Conservation (phyloP, 805 yeast species). For the Starmerella khaoyaiensis region DNA sequence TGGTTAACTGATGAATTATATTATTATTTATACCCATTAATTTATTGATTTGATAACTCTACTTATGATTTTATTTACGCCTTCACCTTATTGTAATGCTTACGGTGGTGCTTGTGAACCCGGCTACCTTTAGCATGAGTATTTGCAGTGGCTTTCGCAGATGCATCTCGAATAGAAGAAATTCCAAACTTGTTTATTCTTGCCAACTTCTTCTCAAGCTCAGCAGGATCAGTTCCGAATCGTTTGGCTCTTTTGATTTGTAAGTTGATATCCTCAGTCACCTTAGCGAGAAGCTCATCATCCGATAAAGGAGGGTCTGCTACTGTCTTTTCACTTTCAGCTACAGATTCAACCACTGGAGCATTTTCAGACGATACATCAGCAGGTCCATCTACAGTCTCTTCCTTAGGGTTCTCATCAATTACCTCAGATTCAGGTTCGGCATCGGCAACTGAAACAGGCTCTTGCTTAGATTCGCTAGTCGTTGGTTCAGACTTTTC, state of each 20-base stretch:
- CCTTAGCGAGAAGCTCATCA: constrained; percentile 58
- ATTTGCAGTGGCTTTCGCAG: constrained; percentile 10
- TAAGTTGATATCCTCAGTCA: constrained; percentile 51
- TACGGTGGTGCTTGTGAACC: too few relatives aligned
- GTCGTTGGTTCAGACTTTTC: constrained; percentile 13
- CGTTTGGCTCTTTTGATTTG: constrained; percentile 63
- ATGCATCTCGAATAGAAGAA: constrained; percentile 25
- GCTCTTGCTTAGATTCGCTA: background rate
- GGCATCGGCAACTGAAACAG: constrained; percentile 11
- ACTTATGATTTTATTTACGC: too few relatives aligned
- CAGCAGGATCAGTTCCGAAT: constrained; percentile 46
- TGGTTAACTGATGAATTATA: too few relatives aligned
- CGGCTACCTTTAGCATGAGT: too few relatives aligned
- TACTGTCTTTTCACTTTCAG: constrained; percentile 15
- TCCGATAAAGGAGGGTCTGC: constrained; percentile 32
- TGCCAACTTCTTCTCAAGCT: constrained; percentile 47
- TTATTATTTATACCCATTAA: too few relatives aligned
- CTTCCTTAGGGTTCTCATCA: constrained; percentile 8
- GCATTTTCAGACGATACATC: constrained; percentile 14
- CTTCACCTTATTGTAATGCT: too few relatives aligned
- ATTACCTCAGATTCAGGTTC: constrained; percentile 8
- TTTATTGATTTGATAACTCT: too few relatives aligned
- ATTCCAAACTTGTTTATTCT: constrained; percentile 81
- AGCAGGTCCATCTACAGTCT: constrained; percentile 18
- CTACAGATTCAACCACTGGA: constrained; percentile 17